phyloP scores from a whole-genome alignment of 73 alveolate species.

The Stentor roeselii region DNA sequence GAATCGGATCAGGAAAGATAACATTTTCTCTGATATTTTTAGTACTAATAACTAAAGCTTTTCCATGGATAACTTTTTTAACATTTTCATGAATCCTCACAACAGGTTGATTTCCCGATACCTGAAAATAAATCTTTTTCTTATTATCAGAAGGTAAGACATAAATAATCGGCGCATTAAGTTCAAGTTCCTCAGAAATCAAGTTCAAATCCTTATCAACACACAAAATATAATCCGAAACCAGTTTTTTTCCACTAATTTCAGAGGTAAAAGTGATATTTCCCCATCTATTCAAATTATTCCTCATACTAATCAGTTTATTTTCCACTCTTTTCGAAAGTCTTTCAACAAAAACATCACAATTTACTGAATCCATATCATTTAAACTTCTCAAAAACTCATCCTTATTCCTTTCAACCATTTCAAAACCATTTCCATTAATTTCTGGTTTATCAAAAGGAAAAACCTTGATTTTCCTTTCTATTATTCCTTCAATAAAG shows the following conservation, averaged over 20 bases:
- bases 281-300: no score
- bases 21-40: not conserved
- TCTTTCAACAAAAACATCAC: not conserved
- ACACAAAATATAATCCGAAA: not conserved
- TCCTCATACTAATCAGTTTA: not conserved
- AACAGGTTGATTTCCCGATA: not conserved
- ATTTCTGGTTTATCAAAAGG: not conserved
- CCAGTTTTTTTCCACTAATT: not conserved
- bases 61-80: not conserved
- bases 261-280: no score
- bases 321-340: not conserved
- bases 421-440: not conserved
- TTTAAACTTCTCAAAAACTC: not conserved
- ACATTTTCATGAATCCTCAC: not conserved
- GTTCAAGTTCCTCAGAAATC: not conserved
- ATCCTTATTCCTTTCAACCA: not conserved
- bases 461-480: not conserved
- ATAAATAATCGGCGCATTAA: not conserved
- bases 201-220: not conserved
- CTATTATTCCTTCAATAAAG: not conserved
- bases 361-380: not conserved
- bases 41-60: no score
- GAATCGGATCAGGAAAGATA: not conserved
- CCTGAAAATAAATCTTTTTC: not conserved
- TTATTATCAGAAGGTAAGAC: not conserved